phyloP scores from a whole-genome alignment of 75 land plant genomes.

The Pseudotsuga menziesii region DNA sequence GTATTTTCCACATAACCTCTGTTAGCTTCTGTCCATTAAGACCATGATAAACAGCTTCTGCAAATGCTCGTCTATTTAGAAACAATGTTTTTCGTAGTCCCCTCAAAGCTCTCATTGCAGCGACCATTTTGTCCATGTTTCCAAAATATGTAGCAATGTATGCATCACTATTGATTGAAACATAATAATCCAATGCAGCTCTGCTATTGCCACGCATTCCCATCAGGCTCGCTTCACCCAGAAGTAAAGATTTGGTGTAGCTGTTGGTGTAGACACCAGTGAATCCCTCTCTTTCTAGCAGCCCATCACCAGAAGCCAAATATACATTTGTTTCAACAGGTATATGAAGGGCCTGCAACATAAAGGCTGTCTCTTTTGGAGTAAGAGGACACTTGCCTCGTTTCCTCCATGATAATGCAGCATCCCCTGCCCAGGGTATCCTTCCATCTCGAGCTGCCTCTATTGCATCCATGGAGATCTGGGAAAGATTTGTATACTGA shows the following conservation, averaged over 20 bases:
- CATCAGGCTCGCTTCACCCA: slow-evolving; percentile 38
- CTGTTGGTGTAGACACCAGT: slow-evolving; percentile 60
- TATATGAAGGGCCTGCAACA: slow-evolving; percentile 63
- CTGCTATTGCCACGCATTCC: slow-evolving; percentile 74
- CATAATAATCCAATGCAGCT: slow-evolving; percentile 84
- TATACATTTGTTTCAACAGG: slow-evolving; percentile 67
- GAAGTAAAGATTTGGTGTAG: slow-evolving; percentile 47
- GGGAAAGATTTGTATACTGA: slow-evolving; percentile 52
- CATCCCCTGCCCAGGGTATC: slow-evolving; percentile 58
- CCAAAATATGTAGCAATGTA: slow-evolving; percentile 89
- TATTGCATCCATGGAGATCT: slow-evolving; percentile 47
- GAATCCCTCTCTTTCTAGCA: slow-evolving; percentile 61
- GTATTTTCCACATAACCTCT: slow-evolving; percentile 45
- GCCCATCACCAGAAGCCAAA: slow-evolving; percentile 80
- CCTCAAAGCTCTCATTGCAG: slow-evolving; percentile 65
- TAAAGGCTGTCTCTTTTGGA: slow-evolving; percentile 69
- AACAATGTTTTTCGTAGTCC: slow-evolving; percentile 52
- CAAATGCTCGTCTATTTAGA: slow-evolving; percentile 53
- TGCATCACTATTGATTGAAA: slow-evolving; percentile 69
- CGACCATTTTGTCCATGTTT: slow-evolving; percentile 96
- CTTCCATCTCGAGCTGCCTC: slow-evolving; percentile 65
- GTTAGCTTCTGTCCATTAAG: slow-evolving; percentile 34
- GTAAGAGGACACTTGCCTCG: slow-evolving; percentile 90
- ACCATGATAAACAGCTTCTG: slow-evolving; percentile 32
- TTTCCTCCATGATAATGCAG: slow-evolving; percentile 61